phyloP scores from a whole-genome alignment of 2,329 filamentous ascomycete species.

The Laburnicola sp. region DNA sequence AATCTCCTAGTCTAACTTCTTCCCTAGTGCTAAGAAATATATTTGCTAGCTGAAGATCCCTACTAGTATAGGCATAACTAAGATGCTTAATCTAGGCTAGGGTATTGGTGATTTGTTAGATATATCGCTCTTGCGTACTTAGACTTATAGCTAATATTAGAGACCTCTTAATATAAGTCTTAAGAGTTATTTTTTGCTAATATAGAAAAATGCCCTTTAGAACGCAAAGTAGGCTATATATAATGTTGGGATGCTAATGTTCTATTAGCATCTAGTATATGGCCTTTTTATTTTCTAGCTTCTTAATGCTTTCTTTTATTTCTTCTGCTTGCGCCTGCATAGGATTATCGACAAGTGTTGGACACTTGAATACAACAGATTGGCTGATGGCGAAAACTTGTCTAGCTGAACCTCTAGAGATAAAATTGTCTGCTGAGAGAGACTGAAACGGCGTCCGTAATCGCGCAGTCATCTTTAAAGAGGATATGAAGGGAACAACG shows the following conservation, averaged over 20 bases:
- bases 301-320: conserved; percentile 8
- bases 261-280: conserved; percentile 8
- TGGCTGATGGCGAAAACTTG: conserved; percentile 8
- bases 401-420: conserved; percentile 7
- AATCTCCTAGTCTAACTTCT: conserved; percentile 10
- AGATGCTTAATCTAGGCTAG: conserved; percentile 12
- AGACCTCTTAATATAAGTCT: conserved; percentile 8
- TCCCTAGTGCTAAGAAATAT: conserved; percentile 10
- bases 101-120: conserved; percentile 12
- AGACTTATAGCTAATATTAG: conserved; percentile 1
- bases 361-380: conserved; percentile 10
- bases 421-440: conserved; percentile 6
- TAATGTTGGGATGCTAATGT: conserved; percentile 9
- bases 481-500: too few relatives aligned
- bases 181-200: conserved; percentile 7
- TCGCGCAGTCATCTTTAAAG: conserved; percentile 4
- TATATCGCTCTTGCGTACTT: conserved; percentile 11
- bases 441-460: conserved; percentile 9
- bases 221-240: conserved; percentile 4
- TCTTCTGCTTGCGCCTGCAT: conserved; percentile 3
- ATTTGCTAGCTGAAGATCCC: conserved; percentile 12
- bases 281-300: conserved; percentile 5
- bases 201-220: conserved; percentile 4
- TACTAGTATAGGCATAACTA: conserved; percentile 12
- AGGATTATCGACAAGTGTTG: conserved; percentile 6